These are phyloP conservation scores for Cicer judaicum DNA, from an alignment of 306 rosid genomes.

Conservation along the genomic window DNA sequence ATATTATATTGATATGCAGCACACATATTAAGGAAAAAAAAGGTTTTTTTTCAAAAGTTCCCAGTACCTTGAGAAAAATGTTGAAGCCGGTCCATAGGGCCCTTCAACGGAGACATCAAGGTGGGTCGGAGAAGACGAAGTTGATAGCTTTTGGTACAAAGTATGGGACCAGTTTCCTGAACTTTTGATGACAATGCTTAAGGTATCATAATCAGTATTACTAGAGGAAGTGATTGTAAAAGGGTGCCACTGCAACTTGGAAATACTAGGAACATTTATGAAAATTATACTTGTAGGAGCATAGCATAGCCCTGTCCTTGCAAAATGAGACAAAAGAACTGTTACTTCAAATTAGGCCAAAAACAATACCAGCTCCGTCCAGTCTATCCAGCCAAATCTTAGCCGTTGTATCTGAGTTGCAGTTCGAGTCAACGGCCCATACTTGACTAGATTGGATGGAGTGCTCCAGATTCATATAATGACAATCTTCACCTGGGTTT, in stretches of 20 bases:
- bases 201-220: constrained; percentile 50
- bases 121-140: constrained; percentile 35
- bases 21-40: background rate
- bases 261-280: constrained; percentile 63
- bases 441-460: background rate
- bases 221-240: constrained; percentile 55
- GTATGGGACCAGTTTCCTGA: constrained; percentile 59
- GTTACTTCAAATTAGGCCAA: background rate
- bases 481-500: constrained; percentile 48
- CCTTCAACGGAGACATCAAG: constrained; percentile 64
- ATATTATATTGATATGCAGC: background rate
- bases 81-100: constrained; percentile 55
- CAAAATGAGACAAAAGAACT: background rate
- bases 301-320: constrained; percentile 36
- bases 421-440: background rate
- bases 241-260: constrained; percentile 78
- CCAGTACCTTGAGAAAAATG: constrained; percentile 14
- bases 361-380: background rate
- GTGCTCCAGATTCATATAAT: background rate
- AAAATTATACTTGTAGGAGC: constrained; percentile 64
- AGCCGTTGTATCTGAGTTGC: background rate
- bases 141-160: constrained; percentile 53
- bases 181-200: constrained; percentile 57
- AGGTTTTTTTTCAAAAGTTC: background rate
- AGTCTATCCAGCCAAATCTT: background rate